Conservation (phyloP, 2,329 filamentous ascomycete species). For the Seiridium unicorne region DNA sequence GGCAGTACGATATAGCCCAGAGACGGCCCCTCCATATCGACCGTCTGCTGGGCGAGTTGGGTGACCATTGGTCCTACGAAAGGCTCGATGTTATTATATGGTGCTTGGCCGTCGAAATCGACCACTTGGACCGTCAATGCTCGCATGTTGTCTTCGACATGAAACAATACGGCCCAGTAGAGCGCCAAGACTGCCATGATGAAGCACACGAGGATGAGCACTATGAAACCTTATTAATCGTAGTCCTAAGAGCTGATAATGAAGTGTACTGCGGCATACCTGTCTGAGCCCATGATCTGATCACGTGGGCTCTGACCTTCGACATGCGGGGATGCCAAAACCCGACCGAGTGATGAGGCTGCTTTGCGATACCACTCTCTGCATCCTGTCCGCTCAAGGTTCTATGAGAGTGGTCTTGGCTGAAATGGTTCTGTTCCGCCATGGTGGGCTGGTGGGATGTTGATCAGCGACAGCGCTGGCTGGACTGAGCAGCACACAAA, state of each 20-base stretch:
- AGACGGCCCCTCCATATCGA: conserved; percentile 31
- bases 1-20: conserved; percentile 50
- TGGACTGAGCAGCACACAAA: too few relatives aligned
- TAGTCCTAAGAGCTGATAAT: not conserved
- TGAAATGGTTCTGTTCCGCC: not conserved
- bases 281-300: conserved; percentile 24
- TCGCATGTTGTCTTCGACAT: conserved; percentile 45
- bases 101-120: conserved; percentile 59
- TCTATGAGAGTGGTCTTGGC: not conserved
- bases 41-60: conserved; percentile 40
- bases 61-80: conserved; percentile 57
- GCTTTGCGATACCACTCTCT: not conserved
- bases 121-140: conserved; percentile 56
- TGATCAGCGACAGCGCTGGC: too few relatives aligned
- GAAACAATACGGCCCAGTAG: conserved; percentile 59
- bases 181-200: conserved; percentile 56
- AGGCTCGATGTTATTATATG: conserved; percentile 46
- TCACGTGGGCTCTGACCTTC: conserved; percentile 24
- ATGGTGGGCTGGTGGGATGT: not conserved
- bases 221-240: conserved; percentile 18
- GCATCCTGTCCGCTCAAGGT: not conserved
- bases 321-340: conserved; percentile 39
- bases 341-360: conserved; percentile 34
- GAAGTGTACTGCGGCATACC: conserved; percentile 12
- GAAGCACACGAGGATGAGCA: conserved; percentile 51